Evolutionary conservation across 441 rosid species (phyloP), one percentile per base, ranked within the genome.

Genomic region (Populus tomentosa): DNA sequence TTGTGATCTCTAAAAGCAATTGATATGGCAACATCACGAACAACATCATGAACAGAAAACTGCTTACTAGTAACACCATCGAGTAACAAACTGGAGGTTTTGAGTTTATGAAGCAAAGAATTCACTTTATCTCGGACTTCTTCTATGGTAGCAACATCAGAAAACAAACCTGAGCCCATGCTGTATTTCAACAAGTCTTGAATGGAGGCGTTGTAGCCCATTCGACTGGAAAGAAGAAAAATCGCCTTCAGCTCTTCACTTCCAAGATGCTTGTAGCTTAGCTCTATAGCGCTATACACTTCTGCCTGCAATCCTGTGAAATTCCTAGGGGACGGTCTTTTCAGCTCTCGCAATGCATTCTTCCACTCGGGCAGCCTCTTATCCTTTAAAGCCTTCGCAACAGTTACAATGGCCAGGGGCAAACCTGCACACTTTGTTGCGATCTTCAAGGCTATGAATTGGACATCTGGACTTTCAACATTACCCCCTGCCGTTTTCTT

Each of bases 341-440:
- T 33, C 66, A 76, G 68, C 24, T 70, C 5, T n/a, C 5, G 10
- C 59, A 76, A 46, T 6, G 65, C 75, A 40, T 69, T 26, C 26
- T 69, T 24, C 85, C 83, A 80, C 8, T 3, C 59, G 2, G 1
- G 1, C 6, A 18, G 1, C 0, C 4, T 10, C 59, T 78, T 70
- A 21, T 36, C 20, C 38, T 71, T 69, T 11, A 84, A 66, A 2
- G 82, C 78, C 21, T 21, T 69, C 20, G 79, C 84, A 35, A 79
- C n/a, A 1, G 80, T n/a, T 61, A 69, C 75, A 61, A 81, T 74
- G 20, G 73, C 77, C 30, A 79, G 4, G 0, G 86, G 84, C 56
- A 53, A 33, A 26, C 84, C 74, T 1, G 10, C 78, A 73, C 86
- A 81, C 56, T 20, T 20, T 1, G 75, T n/a, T 3, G 68, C 67